Evolutionary conservation across 2,329 filamentous ascomycete species (phyloP).

Genomic region (Scytalidium lignicola): DNA sequence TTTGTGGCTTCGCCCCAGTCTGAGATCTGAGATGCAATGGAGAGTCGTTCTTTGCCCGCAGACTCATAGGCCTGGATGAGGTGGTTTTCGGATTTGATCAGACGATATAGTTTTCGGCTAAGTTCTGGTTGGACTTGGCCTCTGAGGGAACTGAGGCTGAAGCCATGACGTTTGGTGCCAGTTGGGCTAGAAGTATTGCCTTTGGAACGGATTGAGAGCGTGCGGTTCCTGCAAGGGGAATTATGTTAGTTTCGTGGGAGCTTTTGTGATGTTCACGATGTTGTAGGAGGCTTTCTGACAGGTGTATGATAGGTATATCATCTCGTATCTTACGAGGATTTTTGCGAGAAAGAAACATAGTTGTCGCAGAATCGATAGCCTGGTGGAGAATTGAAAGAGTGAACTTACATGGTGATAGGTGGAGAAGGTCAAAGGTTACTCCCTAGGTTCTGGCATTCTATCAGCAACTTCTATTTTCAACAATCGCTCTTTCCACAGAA

Average conservation of each 20-base stretch:
- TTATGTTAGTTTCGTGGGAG: not conserved
- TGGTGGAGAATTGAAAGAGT: too few relatives aligned
- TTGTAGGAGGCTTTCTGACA: too few relatives aligned
- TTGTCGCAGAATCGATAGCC: too few relatives aligned
- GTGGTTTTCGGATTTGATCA: slow-evolving; percentile 94
- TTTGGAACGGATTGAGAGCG: slow-evolving; percentile 65
- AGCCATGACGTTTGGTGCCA: slow-evolving; percentile 56
- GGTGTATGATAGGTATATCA: not conserved
- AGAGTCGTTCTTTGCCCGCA: slow-evolving; percentile 76
- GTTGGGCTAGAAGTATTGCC: slow-evolving; percentile 26
- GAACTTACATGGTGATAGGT: too few relatives aligned
- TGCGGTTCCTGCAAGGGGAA: slow-evolving; percentile 56
- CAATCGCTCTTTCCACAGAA: too few relatives aligned
- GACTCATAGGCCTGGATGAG: slow-evolving; percentile 79
- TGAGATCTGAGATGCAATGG: slow-evolving; percentile 84
- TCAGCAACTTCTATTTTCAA: too few relatives aligned
- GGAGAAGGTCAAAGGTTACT: too few relatives aligned
- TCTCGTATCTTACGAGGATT: not conserved
- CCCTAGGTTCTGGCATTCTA: too few relatives aligned
- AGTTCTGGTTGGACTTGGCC: slow-evolving; percentile 82
- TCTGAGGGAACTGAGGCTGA: slow-evolving; percentile 82
- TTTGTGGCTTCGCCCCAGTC: slow-evolving; percentile 93
- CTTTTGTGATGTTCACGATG: too few relatives aligned
- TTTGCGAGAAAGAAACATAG: too few relatives aligned
- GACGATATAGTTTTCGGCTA: slow-evolving; percentile 78